phyloP scores from a whole-genome alignment of 495 filamentous ascomycete genomes.

The Penicillium ucsense region DNA sequence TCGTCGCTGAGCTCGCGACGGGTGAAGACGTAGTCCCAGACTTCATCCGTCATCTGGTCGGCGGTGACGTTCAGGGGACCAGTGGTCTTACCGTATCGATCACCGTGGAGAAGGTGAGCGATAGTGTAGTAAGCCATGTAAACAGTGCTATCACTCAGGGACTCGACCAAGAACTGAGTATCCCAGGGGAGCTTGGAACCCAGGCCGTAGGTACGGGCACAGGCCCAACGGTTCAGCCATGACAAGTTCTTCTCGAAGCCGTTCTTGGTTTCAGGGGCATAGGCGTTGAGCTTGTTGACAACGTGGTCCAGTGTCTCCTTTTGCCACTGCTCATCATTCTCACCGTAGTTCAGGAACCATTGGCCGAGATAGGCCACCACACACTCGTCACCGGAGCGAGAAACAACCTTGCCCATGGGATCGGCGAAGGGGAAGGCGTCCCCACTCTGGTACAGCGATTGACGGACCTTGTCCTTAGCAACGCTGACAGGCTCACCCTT shows the following conservation, averaged over 20 bases:
- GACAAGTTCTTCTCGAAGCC: conserved; percentile 72
- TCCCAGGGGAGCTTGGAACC: conserved; percentile 97
- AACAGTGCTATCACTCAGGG: conserved; percentile 79
- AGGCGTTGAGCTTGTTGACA: conserved; percentile 68
- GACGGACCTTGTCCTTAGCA: conserved; percentile 77
- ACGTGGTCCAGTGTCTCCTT: conserved; percentile 63
- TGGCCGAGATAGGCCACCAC: conserved; percentile 90
- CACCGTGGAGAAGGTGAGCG: conserved; percentile 73
- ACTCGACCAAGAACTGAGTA: conserved; percentile 81
- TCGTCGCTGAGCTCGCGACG: conserved; percentile 55
- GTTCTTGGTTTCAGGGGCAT: conserved; percentile 67
- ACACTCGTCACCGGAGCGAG: conserved; percentile 79
- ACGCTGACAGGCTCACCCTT: conserved; percentile 75
- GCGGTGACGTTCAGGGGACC: conserved; percentile 60
- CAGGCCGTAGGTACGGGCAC: conserved; percentile 81
- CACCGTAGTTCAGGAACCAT: conserved; percentile 95
- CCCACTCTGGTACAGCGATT: conserved; percentile 65
- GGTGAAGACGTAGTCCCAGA: conserved; percentile 91
- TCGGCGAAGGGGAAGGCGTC: conserved; percentile 90
- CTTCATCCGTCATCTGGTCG: conserved; percentile 88
- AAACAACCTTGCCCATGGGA: conserved; percentile 79
- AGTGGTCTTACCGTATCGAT: conserved; percentile 65
- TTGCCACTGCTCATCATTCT: conserved; percentile 70
- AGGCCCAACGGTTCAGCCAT: conserved; percentile 96
- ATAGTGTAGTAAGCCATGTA: conserved; percentile 98